Conservation (phyloP, 208 protist species). For the Herpetomonas samuelpessoai region DNA sequence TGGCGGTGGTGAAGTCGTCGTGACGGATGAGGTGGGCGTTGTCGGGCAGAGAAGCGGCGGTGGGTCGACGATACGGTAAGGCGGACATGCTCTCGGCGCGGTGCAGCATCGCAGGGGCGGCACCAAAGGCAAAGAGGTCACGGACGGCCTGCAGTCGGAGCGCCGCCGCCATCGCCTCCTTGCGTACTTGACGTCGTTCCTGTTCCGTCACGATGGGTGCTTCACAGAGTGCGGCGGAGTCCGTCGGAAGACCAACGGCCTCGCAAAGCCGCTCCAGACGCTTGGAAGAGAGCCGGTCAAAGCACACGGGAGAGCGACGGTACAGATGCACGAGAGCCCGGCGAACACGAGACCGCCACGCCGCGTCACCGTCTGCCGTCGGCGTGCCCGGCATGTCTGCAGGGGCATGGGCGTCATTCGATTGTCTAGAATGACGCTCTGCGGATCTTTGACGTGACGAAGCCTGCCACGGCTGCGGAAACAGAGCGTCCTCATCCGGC, state of each 20-base stretch:
- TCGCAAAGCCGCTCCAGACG: constrained; percentile 1
- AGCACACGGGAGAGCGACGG: too few relatives aligned
- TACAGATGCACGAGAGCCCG: too few relatives aligned
- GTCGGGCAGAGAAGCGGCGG: constrained; percentile 29
- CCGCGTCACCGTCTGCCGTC: too few relatives aligned
- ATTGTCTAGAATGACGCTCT: too few relatives aligned
- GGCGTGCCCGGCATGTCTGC: too few relatives aligned
- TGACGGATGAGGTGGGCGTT: constrained; percentile 24
- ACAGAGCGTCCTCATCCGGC: too few relatives aligned
- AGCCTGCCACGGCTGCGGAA: too few relatives aligned
- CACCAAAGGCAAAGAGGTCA: constrained; percentile 44
- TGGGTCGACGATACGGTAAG: constrained; percentile 54
- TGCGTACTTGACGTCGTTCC: constrained; percentile 9
- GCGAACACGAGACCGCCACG: too few relatives aligned
- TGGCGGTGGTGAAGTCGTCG: constrained; percentile 33
- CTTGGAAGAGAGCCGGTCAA: too few relatives aligned
- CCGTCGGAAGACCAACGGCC: background rate
- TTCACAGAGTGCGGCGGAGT: background rate
- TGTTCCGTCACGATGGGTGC: background rate
- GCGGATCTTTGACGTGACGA: too few relatives aligned
- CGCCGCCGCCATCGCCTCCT: constrained; percentile 40
- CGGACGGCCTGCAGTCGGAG: constrained; percentile 42
- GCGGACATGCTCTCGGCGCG: constrained; percentile 63
- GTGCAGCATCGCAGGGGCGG: constrained; percentile 61
- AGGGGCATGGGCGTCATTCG: too few relatives aligned